Conservation (phyloP, 1,139 yeast genomes). For the Yamadazyma spencermartinsiae region DNA sequence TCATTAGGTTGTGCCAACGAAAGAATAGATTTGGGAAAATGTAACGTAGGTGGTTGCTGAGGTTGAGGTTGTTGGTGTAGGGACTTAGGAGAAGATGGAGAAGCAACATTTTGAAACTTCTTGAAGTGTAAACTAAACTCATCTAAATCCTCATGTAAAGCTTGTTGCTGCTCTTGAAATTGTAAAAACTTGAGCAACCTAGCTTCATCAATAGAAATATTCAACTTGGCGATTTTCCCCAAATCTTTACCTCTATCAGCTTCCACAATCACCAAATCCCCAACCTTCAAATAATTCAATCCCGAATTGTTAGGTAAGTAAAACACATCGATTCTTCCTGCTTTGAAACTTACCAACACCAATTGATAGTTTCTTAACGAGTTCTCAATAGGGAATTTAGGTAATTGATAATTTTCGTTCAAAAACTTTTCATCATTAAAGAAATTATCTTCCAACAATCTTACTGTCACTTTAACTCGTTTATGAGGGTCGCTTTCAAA, state of each 20-base stretch:
- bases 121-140: slow-evolving; percentile 5
- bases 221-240: slow-evolving; percentile 72
- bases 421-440: slow-evolving; percentile 26
- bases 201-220: slow-evolving; percentile 66
- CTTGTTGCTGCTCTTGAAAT: slow-evolving; percentile 58
- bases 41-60: slow-evolving; percentile 34
- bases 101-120: background rate
- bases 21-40: slow-evolving; percentile 73
- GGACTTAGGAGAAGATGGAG: slow-evolving; percentile 1
- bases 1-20: slow-evolving; percentile 67
- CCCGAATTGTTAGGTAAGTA: slow-evolving; percentile 50
- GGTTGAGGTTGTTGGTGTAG: slow-evolving; percentile 23
- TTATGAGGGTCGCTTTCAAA: slow-evolving; percentile 42
- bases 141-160: slow-evolving; percentile 29
- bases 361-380: slow-evolving; percentile 35
- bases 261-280: slow-evolving; percentile 89
- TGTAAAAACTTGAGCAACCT: slow-evolving; percentile 55
- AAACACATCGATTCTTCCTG: slow-evolving; percentile 83
- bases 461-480: slow-evolving; percentile 38
- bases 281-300: slow-evolving; percentile 36
- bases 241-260: slow-evolving; percentile 97
- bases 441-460: slow-evolving; percentile 25
- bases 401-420: slow-evolving; percentile 37
- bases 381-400: slow-evolving; percentile 42
- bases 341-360: slow-evolving; percentile 79